These are phyloP conservation scores for Aegilops bicornis DNA, from an alignment of 176 grass and related monocot species.

Conservation along the genomic window DNA sequence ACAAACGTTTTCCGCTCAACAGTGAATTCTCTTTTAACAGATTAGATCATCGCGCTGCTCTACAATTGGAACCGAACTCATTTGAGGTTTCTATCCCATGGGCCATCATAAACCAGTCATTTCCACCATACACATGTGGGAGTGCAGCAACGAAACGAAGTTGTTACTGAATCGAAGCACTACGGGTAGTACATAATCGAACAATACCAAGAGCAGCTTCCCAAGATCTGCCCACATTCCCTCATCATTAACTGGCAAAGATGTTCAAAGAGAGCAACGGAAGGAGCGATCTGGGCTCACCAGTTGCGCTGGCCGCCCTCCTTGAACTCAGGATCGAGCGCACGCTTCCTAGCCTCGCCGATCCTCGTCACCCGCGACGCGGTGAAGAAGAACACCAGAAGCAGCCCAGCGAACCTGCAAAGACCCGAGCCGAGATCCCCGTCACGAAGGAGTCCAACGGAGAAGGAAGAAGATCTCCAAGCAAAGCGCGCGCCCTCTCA, in stretches of 20 bases:
- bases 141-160: no score
- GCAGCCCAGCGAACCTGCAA: slow-evolving; percentile 74
- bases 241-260: background rate
- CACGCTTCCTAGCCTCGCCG: slow-evolving; percentile 75
- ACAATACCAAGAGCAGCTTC: background rate
- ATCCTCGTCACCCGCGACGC: slow-evolving; percentile 81
- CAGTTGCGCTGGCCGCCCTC: slow-evolving; percentile 87
- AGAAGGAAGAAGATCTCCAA: background rate
- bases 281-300: slow-evolving; percentile 39
- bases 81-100: background rate
- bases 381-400: slow-evolving; percentile 96
- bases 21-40: background rate
- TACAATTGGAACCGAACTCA: background rate
- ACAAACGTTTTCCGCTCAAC: background rate
- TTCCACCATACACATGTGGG: no score
- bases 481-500: background rate
- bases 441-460: background rate
- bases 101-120: no score
- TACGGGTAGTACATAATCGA: background rate
- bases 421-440: slow-evolving; percentile 22
- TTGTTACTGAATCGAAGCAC: background rate
- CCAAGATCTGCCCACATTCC: background rate
- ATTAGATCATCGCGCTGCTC: background rate
- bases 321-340: slow-evolving; percentile 83
- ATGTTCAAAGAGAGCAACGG: background rate